phyloP scores from a whole-genome alignment of 176 grass and related monocot genomes.

The Phoenix dactylifera region DNA sequence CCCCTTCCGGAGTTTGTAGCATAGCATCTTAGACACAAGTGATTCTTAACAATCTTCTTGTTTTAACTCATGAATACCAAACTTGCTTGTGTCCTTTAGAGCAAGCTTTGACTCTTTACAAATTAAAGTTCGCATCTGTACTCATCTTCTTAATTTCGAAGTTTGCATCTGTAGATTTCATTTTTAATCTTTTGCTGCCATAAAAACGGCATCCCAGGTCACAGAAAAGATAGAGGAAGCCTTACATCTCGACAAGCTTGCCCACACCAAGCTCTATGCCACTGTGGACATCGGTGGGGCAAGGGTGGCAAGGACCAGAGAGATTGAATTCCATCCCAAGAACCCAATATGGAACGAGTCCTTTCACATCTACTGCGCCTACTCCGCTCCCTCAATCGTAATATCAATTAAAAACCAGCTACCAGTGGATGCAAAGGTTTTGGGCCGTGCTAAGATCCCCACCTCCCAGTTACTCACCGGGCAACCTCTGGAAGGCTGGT shows the following conservation, averaged over 20 bases:
- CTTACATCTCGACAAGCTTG: constrained; percentile 27
- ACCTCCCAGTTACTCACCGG: constrained; percentile 25
- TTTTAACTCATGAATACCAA: no score
- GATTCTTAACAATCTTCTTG: no score
- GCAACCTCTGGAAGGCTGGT: constrained; percentile 26
- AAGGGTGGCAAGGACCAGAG: constrained; percentile 54
- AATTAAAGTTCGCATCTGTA: no score
- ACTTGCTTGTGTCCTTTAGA: no score
- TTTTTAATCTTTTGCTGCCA: constrained; percentile 1
- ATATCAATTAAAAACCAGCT: constrained; percentile 69
- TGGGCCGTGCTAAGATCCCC: constrained; percentile 40
- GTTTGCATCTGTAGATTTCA: constrained; percentile 4
- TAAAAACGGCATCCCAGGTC: constrained; percentile 13
- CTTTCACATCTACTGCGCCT: constrained; percentile 68
- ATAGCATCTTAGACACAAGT: no score
- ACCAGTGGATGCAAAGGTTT: constrained; percentile 31
- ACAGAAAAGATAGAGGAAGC: constrained; percentile 42
- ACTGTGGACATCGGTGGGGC: constrained; percentile 61
- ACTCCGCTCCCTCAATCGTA: constrained; percentile 26
- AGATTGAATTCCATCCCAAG: constrained; percentile 50
- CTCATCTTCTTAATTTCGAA: neutral
- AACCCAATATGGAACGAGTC: constrained; percentile 74
- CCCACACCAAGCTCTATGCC: constrained; percentile 49
- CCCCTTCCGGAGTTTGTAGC: no score
- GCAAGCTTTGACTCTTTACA: no score